Percentiles rank a stretch among this genome's conserved stretches.
phyloP scores from a whole-genome alignment of 345 rosid genomes.

The Mercurialis annua region DNA sequence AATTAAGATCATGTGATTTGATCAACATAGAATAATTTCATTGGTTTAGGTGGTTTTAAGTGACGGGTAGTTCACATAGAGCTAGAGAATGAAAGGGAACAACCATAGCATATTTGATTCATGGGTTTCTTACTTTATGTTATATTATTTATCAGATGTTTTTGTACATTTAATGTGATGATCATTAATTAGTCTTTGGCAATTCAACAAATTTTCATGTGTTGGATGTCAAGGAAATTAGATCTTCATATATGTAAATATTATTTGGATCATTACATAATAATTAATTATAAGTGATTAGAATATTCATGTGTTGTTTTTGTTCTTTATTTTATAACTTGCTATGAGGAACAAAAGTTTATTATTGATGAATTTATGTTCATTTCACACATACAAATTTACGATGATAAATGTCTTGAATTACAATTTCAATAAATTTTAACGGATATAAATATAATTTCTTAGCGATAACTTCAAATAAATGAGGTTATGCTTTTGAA shows the following conservation, averaged over 20 bases:
- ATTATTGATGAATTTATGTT: too few relatives aligned
- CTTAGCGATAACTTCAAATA: too few relatives aligned
- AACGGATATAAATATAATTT: too few relatives aligned
- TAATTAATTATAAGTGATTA: background rate
- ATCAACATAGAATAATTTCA: constrained; percentile 10
- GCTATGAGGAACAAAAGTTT: too few relatives aligned
- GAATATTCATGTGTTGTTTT: background rate
- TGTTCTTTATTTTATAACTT: background rate
- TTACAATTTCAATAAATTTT: too few relatives aligned
- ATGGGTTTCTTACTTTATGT: constrained; percentile 4
- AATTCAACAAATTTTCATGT: constrained; percentile 18
- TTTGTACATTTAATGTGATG: background rate
- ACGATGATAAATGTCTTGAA: too few relatives aligned
- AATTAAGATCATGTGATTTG: background rate
- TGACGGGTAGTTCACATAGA: background rate
- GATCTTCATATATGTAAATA: background rate
- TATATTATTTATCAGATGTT: background rate
- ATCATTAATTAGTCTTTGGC: background rate
- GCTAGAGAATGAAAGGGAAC: background rate
- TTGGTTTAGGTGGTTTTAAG: constrained; percentile 14
- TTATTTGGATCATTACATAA: background rate
- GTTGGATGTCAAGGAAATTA: background rate
- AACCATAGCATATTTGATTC: constrained; percentile 11
- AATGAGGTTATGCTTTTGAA: too few relatives aligned
- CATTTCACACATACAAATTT: too few relatives aligned